These are phyloP conservation scores for Fusarium sublunatum DNA, from an alignment of 2,329 filamentous ascomycete genomes.

Conservation along the genomic window DNA sequence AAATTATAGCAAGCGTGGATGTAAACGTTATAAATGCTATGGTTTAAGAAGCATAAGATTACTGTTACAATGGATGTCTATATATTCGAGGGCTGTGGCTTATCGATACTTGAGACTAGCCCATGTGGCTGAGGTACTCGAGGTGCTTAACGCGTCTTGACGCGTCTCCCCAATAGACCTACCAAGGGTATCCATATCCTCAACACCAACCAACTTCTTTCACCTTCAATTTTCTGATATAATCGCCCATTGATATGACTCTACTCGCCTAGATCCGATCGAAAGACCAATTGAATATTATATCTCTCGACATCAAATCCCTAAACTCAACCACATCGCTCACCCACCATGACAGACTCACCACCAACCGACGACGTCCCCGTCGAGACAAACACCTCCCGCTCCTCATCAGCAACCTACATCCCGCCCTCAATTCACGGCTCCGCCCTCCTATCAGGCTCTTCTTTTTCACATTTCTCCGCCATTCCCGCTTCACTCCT, in stretches of 20 bases:
- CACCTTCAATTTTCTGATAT: constrained; percentile 7
- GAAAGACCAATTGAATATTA: no score
- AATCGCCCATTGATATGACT: constrained; percentile 8
- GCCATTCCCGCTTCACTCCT: constrained; percentile 72
- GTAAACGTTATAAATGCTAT: no score
- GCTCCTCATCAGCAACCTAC: constrained; percentile 55
- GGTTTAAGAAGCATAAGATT: no score
- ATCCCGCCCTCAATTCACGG: constrained; percentile 76
- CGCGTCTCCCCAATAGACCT: constrained; percentile 34
- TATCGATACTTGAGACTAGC: no score
- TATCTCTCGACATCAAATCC: no score
- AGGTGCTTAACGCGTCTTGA: constrained; percentile 37
- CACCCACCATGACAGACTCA: constrained; percentile 54
- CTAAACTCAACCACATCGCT: background rate
- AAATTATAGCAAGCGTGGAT: no score
- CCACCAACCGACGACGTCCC: constrained; percentile 51
- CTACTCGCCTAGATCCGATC: no score
- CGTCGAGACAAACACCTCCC: constrained; percentile 17
- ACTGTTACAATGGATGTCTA: no score
- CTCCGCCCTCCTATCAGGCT: constrained; percentile 68
- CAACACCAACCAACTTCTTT: constrained; percentile 1
- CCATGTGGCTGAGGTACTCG: no score
- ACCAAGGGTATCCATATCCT: background rate
- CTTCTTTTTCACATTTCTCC: constrained; percentile 78
- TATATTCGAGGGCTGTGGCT: no score